phyloP scores from a whole-genome alignment of 345 rosid genomes.

The Eucalyptus marginata region DNA sequence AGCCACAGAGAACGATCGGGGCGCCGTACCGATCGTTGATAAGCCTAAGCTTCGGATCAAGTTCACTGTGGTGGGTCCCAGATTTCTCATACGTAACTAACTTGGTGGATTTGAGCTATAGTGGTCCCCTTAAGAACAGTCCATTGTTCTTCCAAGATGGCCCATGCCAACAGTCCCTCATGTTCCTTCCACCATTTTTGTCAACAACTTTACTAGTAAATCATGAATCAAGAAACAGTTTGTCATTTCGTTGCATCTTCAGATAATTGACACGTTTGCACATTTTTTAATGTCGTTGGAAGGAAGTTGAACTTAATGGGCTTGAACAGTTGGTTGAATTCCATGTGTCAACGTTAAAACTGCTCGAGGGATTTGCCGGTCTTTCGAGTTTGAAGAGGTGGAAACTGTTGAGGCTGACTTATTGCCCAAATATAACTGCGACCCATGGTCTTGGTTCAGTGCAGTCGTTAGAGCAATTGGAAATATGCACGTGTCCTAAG shows the following conservation, averaged over 20 bases:
- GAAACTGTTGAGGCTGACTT: neutral
- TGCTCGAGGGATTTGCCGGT: neutral
- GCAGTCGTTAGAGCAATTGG: neutral
- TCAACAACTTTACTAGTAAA: too few relatives aligned
- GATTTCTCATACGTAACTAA: too few relatives aligned
- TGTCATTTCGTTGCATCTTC: neutral
- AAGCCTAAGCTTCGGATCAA: too few relatives aligned
- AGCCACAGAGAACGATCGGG: too few relatives aligned
- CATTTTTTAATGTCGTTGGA: fast-evolving
- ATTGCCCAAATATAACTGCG: neutral
- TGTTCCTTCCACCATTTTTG: too few relatives aligned
- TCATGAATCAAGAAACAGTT: too few relatives aligned
- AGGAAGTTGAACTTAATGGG: neutral
- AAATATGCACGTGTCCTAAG: fast-evolving
- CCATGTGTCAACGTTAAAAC: neutral
- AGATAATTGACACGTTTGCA: neutral
- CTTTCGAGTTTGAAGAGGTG: neutral
- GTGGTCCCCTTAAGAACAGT: too few relatives aligned
- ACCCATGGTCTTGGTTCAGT: neutral
- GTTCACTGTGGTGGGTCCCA: too few relatives aligned
- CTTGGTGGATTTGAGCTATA: too few relatives aligned
- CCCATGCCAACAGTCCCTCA: too few relatives aligned
- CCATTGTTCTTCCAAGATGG: too few relatives aligned
- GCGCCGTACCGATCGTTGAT: too few relatives aligned
- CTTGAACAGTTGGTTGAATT: neutral